phyloP scores from a whole-genome alignment of 148 eudicot genomes.

The Dianthus caryophyllus region DNA sequence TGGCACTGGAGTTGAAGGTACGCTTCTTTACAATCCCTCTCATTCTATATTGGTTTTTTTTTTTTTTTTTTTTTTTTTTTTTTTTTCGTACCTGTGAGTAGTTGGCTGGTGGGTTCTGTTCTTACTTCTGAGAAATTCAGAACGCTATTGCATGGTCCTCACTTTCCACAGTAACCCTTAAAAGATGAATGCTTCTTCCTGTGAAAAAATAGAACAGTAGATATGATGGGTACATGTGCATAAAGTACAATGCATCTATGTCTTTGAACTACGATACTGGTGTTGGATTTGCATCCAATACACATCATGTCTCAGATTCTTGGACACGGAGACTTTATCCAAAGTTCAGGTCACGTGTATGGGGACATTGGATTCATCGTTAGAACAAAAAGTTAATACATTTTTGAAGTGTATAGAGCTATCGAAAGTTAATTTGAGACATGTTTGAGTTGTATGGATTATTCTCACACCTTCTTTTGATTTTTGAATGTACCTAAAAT shows the following conservation, averaged over 20 bases:
- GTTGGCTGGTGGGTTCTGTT: not conserved
- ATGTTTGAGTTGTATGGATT: no score
- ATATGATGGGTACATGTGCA: not conserved
- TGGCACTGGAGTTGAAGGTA: constrained; percentile 93
- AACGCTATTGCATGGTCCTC: not conserved
- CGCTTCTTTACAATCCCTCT: constrained; percentile 14
- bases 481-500: not conserved
- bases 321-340: not conserved
- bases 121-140: not conserved
- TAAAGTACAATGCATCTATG: not conserved
- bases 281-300: not conserved
- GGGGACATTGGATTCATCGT: not conserved
- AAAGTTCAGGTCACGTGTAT: not conserved
- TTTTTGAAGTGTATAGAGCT: no score
- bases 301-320: not conserved
- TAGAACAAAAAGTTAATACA: not conserved
- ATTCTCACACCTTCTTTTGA: not conserved
- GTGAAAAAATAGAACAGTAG: no score
- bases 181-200: not conserved
- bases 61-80: not conserved
- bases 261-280: no score
- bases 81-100: not conserved
- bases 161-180: not conserved
- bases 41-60: not conserved
- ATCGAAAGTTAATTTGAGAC: no score